Evolutionary conservation across 2,329 filamentous ascomycete species (phyloP), one percentile per base, ranked within the genome.

Genomic region (Piedraia hortae): DNA sequence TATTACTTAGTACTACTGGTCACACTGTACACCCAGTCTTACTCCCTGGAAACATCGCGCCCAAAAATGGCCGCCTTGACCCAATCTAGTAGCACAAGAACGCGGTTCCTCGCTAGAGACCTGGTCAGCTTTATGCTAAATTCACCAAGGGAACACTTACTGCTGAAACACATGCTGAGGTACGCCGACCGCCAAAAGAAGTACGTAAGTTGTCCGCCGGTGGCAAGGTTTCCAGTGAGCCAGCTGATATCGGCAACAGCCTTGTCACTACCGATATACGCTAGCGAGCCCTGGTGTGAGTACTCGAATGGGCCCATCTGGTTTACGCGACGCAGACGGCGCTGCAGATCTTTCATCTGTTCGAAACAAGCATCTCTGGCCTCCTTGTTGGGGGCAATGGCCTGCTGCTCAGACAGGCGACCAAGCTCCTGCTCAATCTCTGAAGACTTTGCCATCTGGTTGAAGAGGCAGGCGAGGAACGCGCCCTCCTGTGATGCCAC

Each of bases 121-220:
- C 3, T 25, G 9, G 28, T 41, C 26, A 37, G 36, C 21, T 20
- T 13, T 10, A n/a, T 18, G 10, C 7, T 17, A 10, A 17, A 10
- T 7, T 17, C 7, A 17, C 10, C 16, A 10, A 17, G 13, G 14
- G 8, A 13, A 4, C 21, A 29, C 75, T 67, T 62, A 85, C 77
- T 80, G 66, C 80, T 93, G 50, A 97, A 97, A 64, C 82, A 91
- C 85, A 97, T 97, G 59, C 77, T 91, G 47, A 97, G 56, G 50
- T 97, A 97, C 24, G 82, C 85, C 43, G 74, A 88, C 46, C 80
- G 64, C 85, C 85, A 97, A 65, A 97, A 97, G 35, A 91, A 62
- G 54, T 89, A 97, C 25, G 85, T 97, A 50, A 93, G 56, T 28
- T 43, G 41, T 44, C 85, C 85, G 43, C 82, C 85, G 20, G 70